Evolutionary conservation across 345 rosid genomes (phyloP), one percentile per base, ranked within the genome.

Genomic region (Populus alba): DNA sequence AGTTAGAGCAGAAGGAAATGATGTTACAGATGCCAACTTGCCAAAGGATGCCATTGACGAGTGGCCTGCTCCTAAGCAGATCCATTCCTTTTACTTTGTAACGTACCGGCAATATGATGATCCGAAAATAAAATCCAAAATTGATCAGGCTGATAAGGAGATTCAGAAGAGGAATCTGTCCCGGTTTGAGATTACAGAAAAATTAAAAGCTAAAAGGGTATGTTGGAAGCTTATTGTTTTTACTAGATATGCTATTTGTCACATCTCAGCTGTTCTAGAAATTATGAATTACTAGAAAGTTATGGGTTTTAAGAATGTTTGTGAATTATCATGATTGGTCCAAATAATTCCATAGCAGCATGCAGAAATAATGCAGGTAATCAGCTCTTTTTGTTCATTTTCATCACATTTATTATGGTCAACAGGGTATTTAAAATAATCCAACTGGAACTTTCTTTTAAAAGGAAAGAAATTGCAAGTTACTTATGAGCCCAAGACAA

Each of bases 61-160:
- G 79, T 95, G 99, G 99, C 96, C 99, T 73, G 92, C 85, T 20
- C 83, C 85, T 8, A 83, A 74, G 82, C 89, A 89, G 91, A 86
- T 89, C 78, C 91, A 89, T 79, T 29, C 79, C 57, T 93, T 91
- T 80, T 89, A 89, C 86, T 86, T 93, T 80, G 86, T 90, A 12
- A 90, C 84, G 70, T 75, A 78, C 83, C 89, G 92, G 35, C 47
- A 80, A 15, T 83, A 79, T 49, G 89, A 85, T 2, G 97, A 93
- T 80, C 98, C 98, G 0, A 88, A 87, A 78, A 80, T 88, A 53
- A 91, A 84, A 79, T 87, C 87, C 68, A 88, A 90, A 86, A 78
- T 92, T 70, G 97, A 93, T 2, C 86, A 69, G 67, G 90, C 89
- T 76, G 95, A 91, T 70, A 87, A 79, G 78, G 97, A 91, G 87